Conservation (phyloP, 345 rosid genomes). For the Acer campestre region DNA sequence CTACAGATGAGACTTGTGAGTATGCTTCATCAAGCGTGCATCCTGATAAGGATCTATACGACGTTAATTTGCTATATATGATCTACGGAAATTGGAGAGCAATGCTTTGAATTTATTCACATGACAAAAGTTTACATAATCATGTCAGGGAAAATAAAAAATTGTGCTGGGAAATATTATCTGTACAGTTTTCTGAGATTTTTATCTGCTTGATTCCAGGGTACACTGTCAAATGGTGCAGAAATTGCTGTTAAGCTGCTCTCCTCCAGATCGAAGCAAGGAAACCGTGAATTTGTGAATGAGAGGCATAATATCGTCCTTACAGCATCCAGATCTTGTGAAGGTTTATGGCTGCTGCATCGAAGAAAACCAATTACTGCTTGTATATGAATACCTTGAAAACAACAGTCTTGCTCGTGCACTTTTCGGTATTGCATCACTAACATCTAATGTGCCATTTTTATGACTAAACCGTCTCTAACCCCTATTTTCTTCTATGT, state of each 20-base stretch:
- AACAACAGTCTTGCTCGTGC: too few relatives aligned
- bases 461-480: neutral
- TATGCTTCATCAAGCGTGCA: constrained; percentile 32
- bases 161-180: too few relatives aligned
- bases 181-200: neutral
- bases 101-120: neutral
- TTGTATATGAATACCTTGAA: too few relatives aligned
- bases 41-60: too few relatives aligned
- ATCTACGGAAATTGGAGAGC: too few relatives aligned
- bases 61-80: too few relatives aligned
- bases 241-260: constrained; percentile 72
- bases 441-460: too few relatives aligned
- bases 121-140: too few relatives aligned
- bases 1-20: constrained; percentile 33
- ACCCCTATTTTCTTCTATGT: constrained; percentile 5
- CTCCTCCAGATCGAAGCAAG: constrained; percentile 70
- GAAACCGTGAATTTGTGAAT: constrained; percentile 65
- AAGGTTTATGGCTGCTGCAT: constrained; percentile 61
- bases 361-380: constrained; percentile 28
- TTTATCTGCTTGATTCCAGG: constrained; percentile 38
- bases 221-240: constrained; percentile 51
- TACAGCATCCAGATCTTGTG: constrained; percentile 72
- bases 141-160: too few relatives aligned
- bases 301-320: constrained; percentile 74
- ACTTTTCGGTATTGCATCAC: too few relatives aligned